phyloP scores from a whole-genome alignment of 768 basidiomycete species.

The Phylloporus scabripes region DNA sequence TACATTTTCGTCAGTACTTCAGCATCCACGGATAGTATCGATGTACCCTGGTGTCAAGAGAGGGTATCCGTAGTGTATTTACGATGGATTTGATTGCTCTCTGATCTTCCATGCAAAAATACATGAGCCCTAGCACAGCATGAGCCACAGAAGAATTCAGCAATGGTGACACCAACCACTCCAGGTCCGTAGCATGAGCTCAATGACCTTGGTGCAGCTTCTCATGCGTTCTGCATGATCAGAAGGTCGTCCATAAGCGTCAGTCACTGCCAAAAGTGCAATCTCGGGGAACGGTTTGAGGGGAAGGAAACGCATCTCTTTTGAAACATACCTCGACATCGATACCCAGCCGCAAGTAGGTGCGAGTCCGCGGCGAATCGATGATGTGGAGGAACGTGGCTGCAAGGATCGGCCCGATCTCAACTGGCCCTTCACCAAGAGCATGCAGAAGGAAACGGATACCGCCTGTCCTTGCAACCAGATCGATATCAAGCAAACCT shows the following conservation, averaged over 20 bases:
- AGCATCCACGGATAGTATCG: background rate
- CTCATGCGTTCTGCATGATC: constrained; percentile 78
- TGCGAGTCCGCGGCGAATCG: constrained; percentile 79
- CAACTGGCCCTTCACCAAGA: constrained; percentile 84
- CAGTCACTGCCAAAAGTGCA: constrained; percentile 84
- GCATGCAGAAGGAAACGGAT: constrained; percentile 82
- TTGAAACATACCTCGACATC: constrained; percentile 76
- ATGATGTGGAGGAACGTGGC: constrained; percentile 77
- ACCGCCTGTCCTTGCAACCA: constrained; percentile 76
- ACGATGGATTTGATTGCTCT: constrained; percentile 80
- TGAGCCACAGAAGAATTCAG: constrained; percentile 5
- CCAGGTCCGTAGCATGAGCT: constrained; percentile 86
- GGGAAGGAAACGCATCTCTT: background rate
- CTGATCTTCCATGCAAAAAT: constrained; percentile 88
- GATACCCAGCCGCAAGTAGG: constrained; percentile 69
- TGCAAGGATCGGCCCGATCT: constrained; percentile 73
- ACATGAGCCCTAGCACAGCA: constrained; percentile 68
- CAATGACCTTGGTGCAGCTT: constrained; percentile 70
- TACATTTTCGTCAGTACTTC: constrained; percentile 31
- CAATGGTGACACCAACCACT: constrained; percentile 56
- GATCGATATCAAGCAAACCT: constrained; percentile 87
- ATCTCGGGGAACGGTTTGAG: constrained; percentile 44
- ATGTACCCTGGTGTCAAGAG: constrained; percentile 72
- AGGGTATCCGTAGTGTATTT: constrained; percentile 83
- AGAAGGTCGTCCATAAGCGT: constrained; percentile 80